phyloP scores from a whole-genome alignment of 768 basidiomycete genomes.

The Paxillus ammoniavirescens region DNA sequence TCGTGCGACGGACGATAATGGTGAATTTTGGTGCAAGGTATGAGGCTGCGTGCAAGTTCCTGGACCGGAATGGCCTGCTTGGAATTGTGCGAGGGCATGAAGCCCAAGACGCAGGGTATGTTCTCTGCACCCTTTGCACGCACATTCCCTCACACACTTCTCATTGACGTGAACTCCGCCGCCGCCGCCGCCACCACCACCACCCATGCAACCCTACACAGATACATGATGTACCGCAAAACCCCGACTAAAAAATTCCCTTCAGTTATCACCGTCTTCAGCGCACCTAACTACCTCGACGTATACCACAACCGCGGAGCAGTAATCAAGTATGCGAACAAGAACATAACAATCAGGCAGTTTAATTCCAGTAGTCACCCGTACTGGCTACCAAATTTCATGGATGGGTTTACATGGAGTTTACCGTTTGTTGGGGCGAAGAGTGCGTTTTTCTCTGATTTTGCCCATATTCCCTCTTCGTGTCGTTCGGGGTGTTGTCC shows the following conservation, averaged over 20 bases:
- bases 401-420: slow-evolving; percentile 99
- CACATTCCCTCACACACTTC: not conserved
- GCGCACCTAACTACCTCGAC: slow-evolving; percentile 96
- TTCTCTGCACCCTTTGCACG: slow-evolving; percentile 4
- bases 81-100: slow-evolving; percentile 97
- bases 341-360: slow-evolving; percentile 94
- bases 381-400: slow-evolving; percentile 97
- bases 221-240: slow-evolving; percentile 93
- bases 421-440: slow-evolving; percentile 97
- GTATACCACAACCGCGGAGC: slow-evolving; percentile 97
- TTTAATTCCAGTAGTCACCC: slow-evolving; percentile 80
- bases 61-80: slow-evolving; percentile 86
- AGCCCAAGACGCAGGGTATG: slow-evolving; percentile 94
- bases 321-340: slow-evolving; percentile 95
- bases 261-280: slow-evolving; percentile 97
- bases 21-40: slow-evolving; percentile 46
- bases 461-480: not conserved
- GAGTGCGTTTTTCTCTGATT: slow-evolving; percentile 51
- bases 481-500: too few relatives aligned
- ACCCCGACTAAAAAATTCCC: slow-evolving; percentile 95
- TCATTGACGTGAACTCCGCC: not conserved
- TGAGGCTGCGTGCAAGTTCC: slow-evolving; percentile 91
- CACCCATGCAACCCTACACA: slow-evolving; percentile 28
- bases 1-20: not conserved
- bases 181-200: too few relatives aligned